Evolutionary conservation across 345 rosid species (phyloP).

Genomic region (Garcia nutans): DNA sequence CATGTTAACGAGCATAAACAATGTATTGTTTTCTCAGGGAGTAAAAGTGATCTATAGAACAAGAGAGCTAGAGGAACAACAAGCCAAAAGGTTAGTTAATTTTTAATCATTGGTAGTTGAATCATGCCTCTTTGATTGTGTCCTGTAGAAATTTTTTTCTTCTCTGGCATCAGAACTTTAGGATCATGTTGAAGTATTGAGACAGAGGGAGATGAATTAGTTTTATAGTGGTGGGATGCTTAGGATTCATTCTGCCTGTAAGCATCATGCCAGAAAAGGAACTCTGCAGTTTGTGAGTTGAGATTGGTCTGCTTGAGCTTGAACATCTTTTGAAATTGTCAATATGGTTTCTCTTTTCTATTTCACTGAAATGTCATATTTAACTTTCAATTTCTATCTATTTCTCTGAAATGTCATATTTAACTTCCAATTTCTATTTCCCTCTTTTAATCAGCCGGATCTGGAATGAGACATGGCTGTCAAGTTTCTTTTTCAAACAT

Average conservation of each 20-base stretch:
- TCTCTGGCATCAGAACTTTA: background rate
- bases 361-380: slow-evolving; percentile 4
- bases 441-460: slow-evolving; percentile 55
- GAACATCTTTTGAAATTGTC: background rate
- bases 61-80: slow-evolving; percentile 37
- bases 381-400: background rate
- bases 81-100: slow-evolving; percentile 27
- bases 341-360: background rate
- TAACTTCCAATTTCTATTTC: background rate
- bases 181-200: background rate
- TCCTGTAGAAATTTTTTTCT: background rate
- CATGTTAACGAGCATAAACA: slow-evolving; percentile 12
- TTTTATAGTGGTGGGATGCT: background rate
- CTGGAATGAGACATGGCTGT: slow-evolving; percentile 95
- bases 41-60: slow-evolving; percentile 32
- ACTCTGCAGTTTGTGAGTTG: too few relatives aligned
- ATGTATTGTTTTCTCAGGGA: slow-evolving; percentile 25
- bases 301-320: background rate
- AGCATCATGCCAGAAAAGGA: too few relatives aligned
- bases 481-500: slow-evolving; percentile 94
- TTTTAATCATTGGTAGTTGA: background rate
- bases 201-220: background rate
- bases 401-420: slow-evolving; percentile 6
- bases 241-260: too few relatives aligned
- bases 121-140: slow-evolving; percentile 16